Conservation (phyloP, 768 basidiomycete species). For the Ramaria rubella region DNA sequence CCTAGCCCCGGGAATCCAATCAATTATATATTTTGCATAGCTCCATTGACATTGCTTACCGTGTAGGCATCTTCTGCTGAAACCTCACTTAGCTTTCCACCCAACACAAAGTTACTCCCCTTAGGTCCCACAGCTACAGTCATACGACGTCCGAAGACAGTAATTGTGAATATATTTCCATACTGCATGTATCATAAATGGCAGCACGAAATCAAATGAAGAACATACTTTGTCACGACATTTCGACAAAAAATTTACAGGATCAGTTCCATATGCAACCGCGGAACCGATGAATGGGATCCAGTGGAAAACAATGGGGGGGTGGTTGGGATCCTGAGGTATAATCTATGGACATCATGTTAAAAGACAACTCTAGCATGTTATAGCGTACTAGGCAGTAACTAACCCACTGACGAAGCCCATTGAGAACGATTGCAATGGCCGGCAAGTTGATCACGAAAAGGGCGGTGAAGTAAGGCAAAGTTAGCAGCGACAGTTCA, state of each 20-base stretch:
- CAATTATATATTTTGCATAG: conserved; percentile 8
- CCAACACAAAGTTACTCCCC: conserved; percentile 91
- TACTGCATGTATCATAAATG: conserved; percentile 53
- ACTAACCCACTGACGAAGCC: conserved; percentile 71
- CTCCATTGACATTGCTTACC: conserved; percentile 33
- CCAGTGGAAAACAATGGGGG: conserved; percentile 91
- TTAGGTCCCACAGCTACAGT: conserved; percentile 88
- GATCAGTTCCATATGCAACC: conserved; percentile 84
- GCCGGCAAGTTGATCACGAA: conserved; percentile 60
- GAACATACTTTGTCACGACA: conserved; percentile 71
- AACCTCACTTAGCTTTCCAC: conserved; percentile 86
- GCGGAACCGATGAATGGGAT: conserved; percentile 89
- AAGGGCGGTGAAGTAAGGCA: conserved; percentile 27
- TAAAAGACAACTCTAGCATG: background rate
- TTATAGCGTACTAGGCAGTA: no score
- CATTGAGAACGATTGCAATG: conserved; percentile 63
- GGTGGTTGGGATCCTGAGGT: conserved; percentile 63
- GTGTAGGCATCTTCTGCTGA: conserved; percentile 97
- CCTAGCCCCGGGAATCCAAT: conserved; percentile 38
- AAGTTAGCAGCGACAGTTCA: background rate
- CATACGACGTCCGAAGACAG: conserved; percentile 80
- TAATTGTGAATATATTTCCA: conserved; percentile 95
- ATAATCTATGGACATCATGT: conserved; percentile 40
- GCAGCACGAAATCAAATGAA: background rate
- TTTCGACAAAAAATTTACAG: conserved; percentile 77